These are phyloP conservation scores for Pistacia vera DNA, from an alignment of 345 rosid species.

Conservation along the genomic window DNA sequence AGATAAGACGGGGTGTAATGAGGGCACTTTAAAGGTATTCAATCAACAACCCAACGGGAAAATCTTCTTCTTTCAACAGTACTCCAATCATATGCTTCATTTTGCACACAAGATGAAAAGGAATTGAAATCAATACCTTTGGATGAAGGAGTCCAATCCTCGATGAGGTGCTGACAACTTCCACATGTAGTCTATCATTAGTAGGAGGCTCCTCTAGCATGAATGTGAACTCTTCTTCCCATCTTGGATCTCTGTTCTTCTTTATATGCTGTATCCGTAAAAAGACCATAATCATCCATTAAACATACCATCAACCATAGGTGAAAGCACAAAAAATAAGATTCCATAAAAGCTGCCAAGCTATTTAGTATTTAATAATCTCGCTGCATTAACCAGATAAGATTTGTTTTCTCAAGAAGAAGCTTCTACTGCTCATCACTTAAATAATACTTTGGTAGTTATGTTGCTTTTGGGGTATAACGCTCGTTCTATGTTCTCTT, in stretches of 20 bases:
- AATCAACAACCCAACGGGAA: background rate
- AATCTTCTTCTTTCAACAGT: background rate
- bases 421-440: no score
- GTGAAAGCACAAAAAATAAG: background rate
- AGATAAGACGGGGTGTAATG: background rate
- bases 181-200: constrained; percentile 73
- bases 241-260: constrained; percentile 94
- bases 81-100: background rate
- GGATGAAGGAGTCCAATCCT: constrained; percentile 87
- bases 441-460: no score
- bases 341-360: background rate
- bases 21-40: background rate
- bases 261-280: constrained; percentile 54
- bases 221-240: constrained; percentile 87
- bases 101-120: background rate
- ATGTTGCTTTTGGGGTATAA: no score
- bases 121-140: constrained; percentile 53
- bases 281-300: constrained; percentile 8
- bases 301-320: background rate
- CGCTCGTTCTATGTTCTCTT: no score
- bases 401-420: no score
- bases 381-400: no score
- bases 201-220: constrained; percentile 77
- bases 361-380: no score
- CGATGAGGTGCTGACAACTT: constrained; percentile 78